Conservation (phyloP, 2,329 filamentous ascomycete genomes). For the Epicoccum nigrum region DNA sequence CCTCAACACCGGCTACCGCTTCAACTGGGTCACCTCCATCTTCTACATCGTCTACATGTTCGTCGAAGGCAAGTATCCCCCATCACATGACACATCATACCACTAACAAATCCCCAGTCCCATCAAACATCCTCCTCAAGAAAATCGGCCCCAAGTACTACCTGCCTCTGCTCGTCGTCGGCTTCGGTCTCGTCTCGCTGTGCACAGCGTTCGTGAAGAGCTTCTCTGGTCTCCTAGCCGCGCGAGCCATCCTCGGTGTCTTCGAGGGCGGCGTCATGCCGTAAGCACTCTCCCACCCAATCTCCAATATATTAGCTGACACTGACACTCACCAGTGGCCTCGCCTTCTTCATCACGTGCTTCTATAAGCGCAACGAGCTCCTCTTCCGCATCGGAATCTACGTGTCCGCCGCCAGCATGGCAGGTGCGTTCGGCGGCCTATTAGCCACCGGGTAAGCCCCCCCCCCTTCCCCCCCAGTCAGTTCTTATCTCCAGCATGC, state of each 20-base stretch:
- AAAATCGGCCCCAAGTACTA: slow-evolving; percentile 59
- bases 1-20: slow-evolving; percentile 54
- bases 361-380: slow-evolving; percentile 65
- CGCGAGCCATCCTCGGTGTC: slow-evolving; percentile 59
- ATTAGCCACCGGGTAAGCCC: slow-evolving; percentile 59
- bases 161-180: slow-evolving; percentile 60
- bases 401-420: slow-evolving; percentile 61
- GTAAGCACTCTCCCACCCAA: slow-evolving; percentile 23
- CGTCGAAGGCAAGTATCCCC: slow-evolving; percentile 51
- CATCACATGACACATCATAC: no score
- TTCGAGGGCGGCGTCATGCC: slow-evolving; percentile 66
- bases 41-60: slow-evolving; percentile 65
- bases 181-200: slow-evolving; percentile 62
- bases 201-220: slow-evolving; percentile 60
- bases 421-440: slow-evolving; percentile 65
- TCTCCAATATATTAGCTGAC: slow-evolving; percentile 4
- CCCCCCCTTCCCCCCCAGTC: no score
- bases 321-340: slow-evolving; percentile 48
- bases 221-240: slow-evolving; percentile 55
- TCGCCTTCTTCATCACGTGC: slow-evolving; percentile 62
- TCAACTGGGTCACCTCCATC: slow-evolving; percentile 64
- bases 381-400: slow-evolving; percentile 62
- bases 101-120: slow-evolving; percentile 42
- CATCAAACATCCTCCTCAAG: slow-evolving; percentile 63
- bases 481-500: no score